A percentile compares a stretch with the other conserved stretches of the same genome.
These are phyloP conservation scores for Phytophthora macrochlamydospora DNA, from an alignment of 352 stramenopile genomes.

Conservation along the genomic window DNA sequence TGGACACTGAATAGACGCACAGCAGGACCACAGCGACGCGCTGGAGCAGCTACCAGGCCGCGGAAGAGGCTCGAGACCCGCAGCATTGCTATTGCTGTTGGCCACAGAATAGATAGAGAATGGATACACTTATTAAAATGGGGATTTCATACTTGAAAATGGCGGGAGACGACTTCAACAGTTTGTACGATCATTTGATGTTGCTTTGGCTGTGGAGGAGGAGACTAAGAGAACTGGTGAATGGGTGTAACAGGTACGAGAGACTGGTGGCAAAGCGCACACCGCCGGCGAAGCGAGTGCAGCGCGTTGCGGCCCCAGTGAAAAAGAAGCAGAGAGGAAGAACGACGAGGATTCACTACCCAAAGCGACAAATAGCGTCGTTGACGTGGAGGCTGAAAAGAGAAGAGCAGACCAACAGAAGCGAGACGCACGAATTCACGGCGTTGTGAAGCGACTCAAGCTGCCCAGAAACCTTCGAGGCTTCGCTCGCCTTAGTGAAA, in stretches of 20 bases:
- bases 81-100: slow-evolving; percentile 40
- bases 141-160: background rate
- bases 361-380: background rate
- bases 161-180: slow-evolving; percentile 39
- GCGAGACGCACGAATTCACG: slow-evolving; percentile 9
- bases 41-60: slow-evolving; percentile 47
- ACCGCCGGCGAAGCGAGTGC: slow-evolving; percentile 15
- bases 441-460: slow-evolving; percentile 17
- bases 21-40: slow-evolving; percentile 32
- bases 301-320: slow-evolving; percentile 5
- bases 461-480: slow-evolving; percentile 32
- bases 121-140: background rate
- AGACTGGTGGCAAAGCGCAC: slow-evolving; percentile 31
- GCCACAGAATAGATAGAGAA: background rate
- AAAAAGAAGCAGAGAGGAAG: background rate
- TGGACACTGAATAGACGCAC: slow-evolving; percentile 13
- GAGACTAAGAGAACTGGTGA: background rate
- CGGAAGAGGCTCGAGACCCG: slow-evolving; percentile 58
- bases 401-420: slow-evolving; percentile 7
- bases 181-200: slow-evolving; percentile 18
- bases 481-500: slow-evolving; percentile 18
- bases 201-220: background rate
- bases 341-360: background rate
- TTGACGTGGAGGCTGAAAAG: background rate
- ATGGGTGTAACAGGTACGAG: slow-evolving; percentile 33